Conservation (phyloP, 345 rosid species). For the Aethionema arabicum region DNA sequence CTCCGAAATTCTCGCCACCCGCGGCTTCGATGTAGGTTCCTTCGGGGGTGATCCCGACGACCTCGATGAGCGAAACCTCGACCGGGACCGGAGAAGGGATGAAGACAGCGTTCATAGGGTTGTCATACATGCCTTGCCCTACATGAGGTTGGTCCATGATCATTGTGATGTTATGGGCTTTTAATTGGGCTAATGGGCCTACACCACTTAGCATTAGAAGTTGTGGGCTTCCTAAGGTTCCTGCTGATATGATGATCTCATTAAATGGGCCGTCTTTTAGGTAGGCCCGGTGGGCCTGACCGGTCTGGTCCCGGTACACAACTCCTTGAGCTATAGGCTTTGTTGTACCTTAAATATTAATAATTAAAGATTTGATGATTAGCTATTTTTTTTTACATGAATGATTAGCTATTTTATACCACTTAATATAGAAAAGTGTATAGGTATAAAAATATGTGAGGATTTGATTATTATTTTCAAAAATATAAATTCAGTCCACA, state of each 20-base stretch:
- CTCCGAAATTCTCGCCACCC: constrained; percentile 50
- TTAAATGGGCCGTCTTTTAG: constrained; percentile 41
- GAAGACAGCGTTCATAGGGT: constrained; percentile 69
- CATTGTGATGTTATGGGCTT: constrained; percentile 43
- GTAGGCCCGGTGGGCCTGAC: constrained; percentile 46
- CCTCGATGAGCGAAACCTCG: constrained; percentile 74
- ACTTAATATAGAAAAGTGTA: too few species aligned
- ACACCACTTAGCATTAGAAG: constrained; percentile 68
- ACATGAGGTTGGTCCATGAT: constrained; percentile 61
- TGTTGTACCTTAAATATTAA: constrained; percentile 24
- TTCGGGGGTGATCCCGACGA: constrained; percentile 62
- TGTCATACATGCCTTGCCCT: constrained; percentile 75
- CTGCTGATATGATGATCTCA: constrained; percentile 61
- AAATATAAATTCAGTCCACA: too few species aligned
- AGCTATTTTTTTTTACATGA: too few species aligned
- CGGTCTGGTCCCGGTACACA: constrained; percentile 44
- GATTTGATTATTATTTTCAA: too few species aligned
- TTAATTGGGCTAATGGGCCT: constrained; percentile 56
- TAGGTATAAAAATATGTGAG: too few species aligned
- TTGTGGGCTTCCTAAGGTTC: constrained; percentile 79
- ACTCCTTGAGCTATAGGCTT: constrained; percentile 61
- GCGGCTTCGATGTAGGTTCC: constrained; percentile 67
- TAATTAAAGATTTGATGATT: constrained; percentile 4
- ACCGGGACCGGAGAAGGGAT: constrained; percentile 67
- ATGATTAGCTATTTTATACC: background rate